Evolutionary conservation across 2,329 filamentous ascomycete species (phyloP), one percentile per base, ranked within the genome.

Genomic region (Moelleriella libera): DNA sequence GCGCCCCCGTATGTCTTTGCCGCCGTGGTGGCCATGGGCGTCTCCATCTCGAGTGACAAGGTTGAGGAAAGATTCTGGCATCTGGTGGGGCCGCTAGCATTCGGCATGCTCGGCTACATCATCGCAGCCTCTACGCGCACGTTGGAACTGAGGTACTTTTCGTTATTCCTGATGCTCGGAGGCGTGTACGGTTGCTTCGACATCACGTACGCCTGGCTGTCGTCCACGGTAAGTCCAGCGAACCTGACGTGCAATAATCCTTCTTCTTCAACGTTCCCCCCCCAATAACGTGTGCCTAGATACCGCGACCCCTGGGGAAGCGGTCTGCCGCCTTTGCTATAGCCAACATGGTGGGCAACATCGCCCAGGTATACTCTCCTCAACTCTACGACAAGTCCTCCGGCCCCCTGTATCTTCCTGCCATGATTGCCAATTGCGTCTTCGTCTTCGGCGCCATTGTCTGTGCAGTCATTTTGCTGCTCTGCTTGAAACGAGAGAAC

Each of bases 1-100:
- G 75, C 74, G 0, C 82, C 82, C 0, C 80, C 80, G 1, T 84
- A 83, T 58, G 74, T 82, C 2, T 67, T 82, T 11, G 72, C 71
- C 45, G 72, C 78, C 30, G 70, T 84, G 41, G 76, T 75, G 0
- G 76, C 80, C 2, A 78, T 80, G 53, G 48, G 70, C 40, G 85
- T 85, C 53, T 78, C 82, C 5, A 78, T 76, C 70, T 81, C 85
- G 59, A 81, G 83, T 12, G 83, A 87, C 60, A 73, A 70, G 42
- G 83, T 78, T 0, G 80, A 80, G 29, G 83, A 88, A 61, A 74
- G 83, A 5, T 86, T 80, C 62, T 76, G 76, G 60, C 84, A 88
- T 60, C 73, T 87, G 49, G 70, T 70, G 0, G 48, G 77, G 1
- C 82, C 83, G 0, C 68, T 85, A 7, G 73, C 69, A 49, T 66